phyloP scores from a whole-genome alignment of 495 filamentous ascomycete species.

The Aspergillus baeticus region DNA sequence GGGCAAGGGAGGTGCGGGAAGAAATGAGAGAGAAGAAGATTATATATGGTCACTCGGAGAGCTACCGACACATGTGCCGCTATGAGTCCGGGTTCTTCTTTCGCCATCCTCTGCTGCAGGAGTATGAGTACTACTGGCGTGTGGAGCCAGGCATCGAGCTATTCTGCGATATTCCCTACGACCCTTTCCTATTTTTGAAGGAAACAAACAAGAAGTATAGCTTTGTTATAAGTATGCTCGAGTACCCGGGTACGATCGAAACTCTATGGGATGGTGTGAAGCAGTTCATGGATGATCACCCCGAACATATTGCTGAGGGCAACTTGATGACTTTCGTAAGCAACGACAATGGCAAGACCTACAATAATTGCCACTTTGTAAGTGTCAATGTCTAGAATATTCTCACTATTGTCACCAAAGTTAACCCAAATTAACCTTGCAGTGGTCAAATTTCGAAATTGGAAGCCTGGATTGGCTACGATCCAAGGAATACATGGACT shows the following conservation, averaged over 20 bases:
- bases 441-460: constrained; percentile 95
- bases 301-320: constrained; percentile 77
- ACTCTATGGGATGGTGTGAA: constrained; percentile 92
- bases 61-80: constrained; percentile 92
- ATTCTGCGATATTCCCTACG: constrained; percentile 80
- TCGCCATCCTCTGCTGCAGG: constrained; percentile 73
- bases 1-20: constrained; percentile 74
- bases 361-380: constrained; percentile 98
- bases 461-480: constrained; percentile 82
- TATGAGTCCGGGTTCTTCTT: constrained; percentile 96
- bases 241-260: constrained; percentile 94
- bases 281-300: constrained; percentile 84
- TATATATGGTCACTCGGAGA: constrained; percentile 92
- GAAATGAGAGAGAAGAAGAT: constrained; percentile 83
- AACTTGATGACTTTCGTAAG: constrained; percentile 92
- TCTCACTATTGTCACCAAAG: not conserved
- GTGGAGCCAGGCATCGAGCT: constrained; percentile 88
- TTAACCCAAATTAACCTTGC: constrained; percentile 10
- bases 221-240: constrained; percentile 86
- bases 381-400: constrained; percentile 24
- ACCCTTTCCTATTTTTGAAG: constrained; percentile 84
- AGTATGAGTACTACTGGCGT: constrained; percentile 92
- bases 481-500: constrained; percentile 76
- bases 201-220: constrained; percentile 90
- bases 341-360: constrained; percentile 83